These are phyloP conservation scores for Lenwebbia sp. DNA, from an alignment of 345 rosid species.

Conservation along the genomic window DNA sequence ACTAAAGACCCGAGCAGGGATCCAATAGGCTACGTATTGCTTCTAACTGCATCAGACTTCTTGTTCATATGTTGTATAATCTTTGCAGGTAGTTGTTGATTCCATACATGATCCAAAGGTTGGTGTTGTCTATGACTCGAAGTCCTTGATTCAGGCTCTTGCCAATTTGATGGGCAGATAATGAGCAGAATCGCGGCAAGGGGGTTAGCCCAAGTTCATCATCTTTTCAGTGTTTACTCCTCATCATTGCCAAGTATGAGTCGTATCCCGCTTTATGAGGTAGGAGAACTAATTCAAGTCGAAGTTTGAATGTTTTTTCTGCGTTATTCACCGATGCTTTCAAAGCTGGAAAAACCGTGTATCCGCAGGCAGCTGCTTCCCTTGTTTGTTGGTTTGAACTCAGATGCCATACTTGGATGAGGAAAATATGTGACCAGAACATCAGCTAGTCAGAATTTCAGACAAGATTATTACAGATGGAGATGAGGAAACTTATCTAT, in stretches of 20 bases:
- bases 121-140: slow-evolving; percentile 54
- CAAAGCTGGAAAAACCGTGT: not conserved
- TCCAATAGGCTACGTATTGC: not conserved
- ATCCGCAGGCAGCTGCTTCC: not conserved
- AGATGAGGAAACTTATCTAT: not conserved
- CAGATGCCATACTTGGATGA: not conserved
- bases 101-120: slow-evolving; percentile 42
- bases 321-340: not conserved
- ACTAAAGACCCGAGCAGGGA: not conserved
- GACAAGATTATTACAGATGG: not conserved
- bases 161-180: slow-evolving; percentile 27
- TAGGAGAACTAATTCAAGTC: not conserved
- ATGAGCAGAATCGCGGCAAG: not conserved
- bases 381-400: not conserved
- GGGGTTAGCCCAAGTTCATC: not conserved
- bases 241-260: not conserved
- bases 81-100: slow-evolving; percentile 50
- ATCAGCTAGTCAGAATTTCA: not conserved
- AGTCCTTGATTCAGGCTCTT: slow-evolving; percentile 51
- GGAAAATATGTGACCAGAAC: not conserved
- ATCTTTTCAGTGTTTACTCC: not conserved
- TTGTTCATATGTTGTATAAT: not conserved
- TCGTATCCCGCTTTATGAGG: not conserved
- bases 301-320: not conserved
- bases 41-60: not conserved